Evolutionary conservation across 805 yeast species (phyloP).

Genomic region (Cyberlindnera nakhonratchasimensis): DNA sequence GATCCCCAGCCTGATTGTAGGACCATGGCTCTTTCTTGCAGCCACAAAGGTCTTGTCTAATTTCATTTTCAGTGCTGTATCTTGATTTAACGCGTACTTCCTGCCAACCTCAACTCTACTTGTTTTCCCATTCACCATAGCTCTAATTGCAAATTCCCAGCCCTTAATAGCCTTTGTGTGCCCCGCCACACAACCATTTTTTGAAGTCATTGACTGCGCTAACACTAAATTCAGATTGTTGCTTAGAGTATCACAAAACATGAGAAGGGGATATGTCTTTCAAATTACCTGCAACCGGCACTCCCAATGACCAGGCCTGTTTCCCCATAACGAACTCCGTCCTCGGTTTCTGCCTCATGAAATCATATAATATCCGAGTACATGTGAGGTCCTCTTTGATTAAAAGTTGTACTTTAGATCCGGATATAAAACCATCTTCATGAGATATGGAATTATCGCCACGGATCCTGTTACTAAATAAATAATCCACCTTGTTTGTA

Average conservation of each 20-base stretch:
- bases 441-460: conserved; percentile 1
- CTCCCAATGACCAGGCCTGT: conserved; percentile 2
- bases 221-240: neutral
- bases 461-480: neutral
- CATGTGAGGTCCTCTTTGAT: neutral
- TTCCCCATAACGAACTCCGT: conserved; percentile 2
- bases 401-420: neutral
- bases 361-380: conserved; percentile 3
- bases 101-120: conserved; percentile 5
- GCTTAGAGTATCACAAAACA: neutral
- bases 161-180: neutral
- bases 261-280: neutral
- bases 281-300: neutral
- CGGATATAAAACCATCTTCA: neutral
- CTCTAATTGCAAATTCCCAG: conserved; percentile 3
- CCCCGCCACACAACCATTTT: neutral
- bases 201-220: neutral
- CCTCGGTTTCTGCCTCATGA: neutral
- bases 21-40: too few species aligned
- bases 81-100: conserved; percentile 1
- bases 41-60: neutral
- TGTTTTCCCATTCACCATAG: neutral
- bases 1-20: neutral
- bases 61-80: conserved; percentile 3
- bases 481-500: conserved; percentile 7